Conservation (phyloP, 2,329 filamentous ascomycete species). For the Furcasterigmium furcatum region DNA sequence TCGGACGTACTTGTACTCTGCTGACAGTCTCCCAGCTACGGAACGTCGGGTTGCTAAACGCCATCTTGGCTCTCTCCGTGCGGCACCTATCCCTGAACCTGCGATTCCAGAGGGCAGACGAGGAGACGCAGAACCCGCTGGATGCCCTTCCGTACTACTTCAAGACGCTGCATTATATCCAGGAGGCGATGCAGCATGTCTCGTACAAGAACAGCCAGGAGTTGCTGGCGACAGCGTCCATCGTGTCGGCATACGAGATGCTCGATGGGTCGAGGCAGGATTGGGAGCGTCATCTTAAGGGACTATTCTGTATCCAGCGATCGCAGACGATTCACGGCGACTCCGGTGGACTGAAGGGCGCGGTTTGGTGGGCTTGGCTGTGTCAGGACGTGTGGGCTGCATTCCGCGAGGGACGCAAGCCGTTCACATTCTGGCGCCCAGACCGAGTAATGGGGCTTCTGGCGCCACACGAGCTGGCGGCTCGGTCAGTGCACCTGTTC, state of each 20-base stretch:
- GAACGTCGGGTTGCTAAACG: constrained; percentile 21
- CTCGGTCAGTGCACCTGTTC: constrained; percentile 50
- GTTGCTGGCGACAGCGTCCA: constrained; percentile 54
- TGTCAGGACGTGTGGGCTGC: constrained; percentile 64
- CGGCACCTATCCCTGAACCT: constrained; percentile 15
- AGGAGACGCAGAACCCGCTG: constrained; percentile 19
- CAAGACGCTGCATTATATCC: constrained; percentile 59
- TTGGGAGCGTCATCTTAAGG: constrained; percentile 62
- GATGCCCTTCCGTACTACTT: constrained; percentile 51
- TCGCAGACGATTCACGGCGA: constrained; percentile 59
- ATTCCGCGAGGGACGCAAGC: constrained; percentile 52
- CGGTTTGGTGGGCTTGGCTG: constrained; percentile 65
- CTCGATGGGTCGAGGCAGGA: constrained; percentile 49
- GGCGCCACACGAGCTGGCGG: constrained; percentile 49
- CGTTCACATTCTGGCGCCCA: constrained; percentile 57
- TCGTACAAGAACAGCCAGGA: constrained; percentile 56
- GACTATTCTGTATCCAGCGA: constrained; percentile 64
- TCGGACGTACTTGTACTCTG: background rate
- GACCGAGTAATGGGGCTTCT: constrained; percentile 43
- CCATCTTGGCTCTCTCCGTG: constrained; percentile 19
- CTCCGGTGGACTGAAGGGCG: constrained; percentile 50
- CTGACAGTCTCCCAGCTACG: constrained; percentile 4
- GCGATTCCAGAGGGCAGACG: background rate
- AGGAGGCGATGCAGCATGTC: constrained; percentile 54
- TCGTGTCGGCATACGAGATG: constrained; percentile 67